Evolutionary conservation across 2,329 filamentous ascomycete species (phyloP).

Genomic region (Rutstroemia sp.): DNA sequence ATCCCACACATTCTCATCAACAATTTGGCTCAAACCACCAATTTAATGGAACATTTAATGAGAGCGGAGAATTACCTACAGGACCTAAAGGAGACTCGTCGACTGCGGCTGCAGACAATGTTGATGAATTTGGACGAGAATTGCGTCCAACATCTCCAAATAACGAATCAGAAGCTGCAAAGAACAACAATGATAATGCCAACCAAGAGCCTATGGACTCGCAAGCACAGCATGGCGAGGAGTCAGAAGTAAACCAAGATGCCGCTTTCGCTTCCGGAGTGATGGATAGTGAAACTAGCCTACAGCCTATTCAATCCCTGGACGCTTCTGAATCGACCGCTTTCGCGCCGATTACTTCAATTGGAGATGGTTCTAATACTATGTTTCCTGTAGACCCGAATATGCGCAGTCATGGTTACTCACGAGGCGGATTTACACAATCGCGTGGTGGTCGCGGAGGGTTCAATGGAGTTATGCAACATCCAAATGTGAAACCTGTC

Average conservation of each 20-base stretch:
- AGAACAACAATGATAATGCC: not conserved
- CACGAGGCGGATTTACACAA: slow-evolving; percentile 22
- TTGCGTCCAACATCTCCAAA: slow-evolving; percentile 23
- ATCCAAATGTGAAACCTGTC: slow-evolving; percentile 27
- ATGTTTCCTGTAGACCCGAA: slow-evolving; percentile 8
- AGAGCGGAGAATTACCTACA: slow-evolving; percentile 23
- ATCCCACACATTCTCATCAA: slow-evolving; percentile 24
- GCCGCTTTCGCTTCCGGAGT: slow-evolving; percentile 4
- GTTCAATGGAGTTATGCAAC: slow-evolving; percentile 30
- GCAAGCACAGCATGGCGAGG: slow-evolving; percentile 8
- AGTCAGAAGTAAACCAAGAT: slow-evolving; percentile 15
- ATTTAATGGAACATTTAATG: slow-evolving; percentile 24
- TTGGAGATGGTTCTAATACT: slow-evolving; percentile 20
- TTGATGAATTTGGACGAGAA: slow-evolving; percentile 32
- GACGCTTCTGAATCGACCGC: slow-evolving; percentile 21
- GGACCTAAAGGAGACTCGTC: slow-evolving; percentile 25
- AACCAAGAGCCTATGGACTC: slow-evolving; percentile 6
- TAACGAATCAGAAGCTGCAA: not conserved
- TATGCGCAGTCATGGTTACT: slow-evolving; percentile 23
- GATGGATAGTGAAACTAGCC: slow-evolving; percentile 11
- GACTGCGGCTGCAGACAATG: slow-evolving; percentile 18
- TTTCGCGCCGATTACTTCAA: slow-evolving; percentile 54
- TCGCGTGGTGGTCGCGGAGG: slow-evolving; percentile 32
- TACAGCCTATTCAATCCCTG: slow-evolving; percentile 29
- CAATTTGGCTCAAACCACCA: slow-evolving; percentile 23